Base-by-base conservation (phyloP, 1,139 yeast genomes). In the Saccharomyces pastorianus region DNA sequence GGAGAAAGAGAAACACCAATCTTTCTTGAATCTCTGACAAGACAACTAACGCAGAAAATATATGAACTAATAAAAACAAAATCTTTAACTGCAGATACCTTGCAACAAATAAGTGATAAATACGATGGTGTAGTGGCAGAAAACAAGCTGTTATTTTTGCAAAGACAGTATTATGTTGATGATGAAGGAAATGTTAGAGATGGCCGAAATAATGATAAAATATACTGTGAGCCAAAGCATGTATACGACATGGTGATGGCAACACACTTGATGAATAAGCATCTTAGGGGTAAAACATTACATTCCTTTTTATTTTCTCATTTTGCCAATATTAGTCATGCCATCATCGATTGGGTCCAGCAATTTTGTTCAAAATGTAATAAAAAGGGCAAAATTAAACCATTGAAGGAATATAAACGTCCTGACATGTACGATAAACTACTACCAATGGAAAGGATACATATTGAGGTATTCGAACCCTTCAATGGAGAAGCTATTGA, bases 311-410 rank as follows among this genome's bases (percentile, higher is more conserved):
- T 69, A 25, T 53, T 55, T 6, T 56, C 59, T 34, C 55, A 56
- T 25, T 65, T 61, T 48, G 61, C 69, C 14, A 69, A 68, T 52
- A 58, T 63, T 17, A 63, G 69, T 1, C 55, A 65, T 28, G 61
- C 57, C n/a, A 55, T 60, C 25, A 59, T 59, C 14, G 53, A 53
- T 6, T 53, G 59, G 41, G 59, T 63, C 1, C 32, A 62, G 4
- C 58, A 62, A 41, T 64, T 58, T 52, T 69, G 72, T 56, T 64
- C 69, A 1, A 53, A 55, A 8, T 68, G 71, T 51, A 68, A 64
- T 53, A 57, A 63, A 20, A 58, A 58, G 6, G 54, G 51, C 23
- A 51, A 51, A 8, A 32, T 60, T 6, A 53, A 49, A 9, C 58
- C 60, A 11, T 41, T 59, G 13, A 57, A 56, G 44, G 63, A 60